Conservation (phyloP, 2,329 filamentous ascomycete species). For the Trichoderma harzianum region DNA sequence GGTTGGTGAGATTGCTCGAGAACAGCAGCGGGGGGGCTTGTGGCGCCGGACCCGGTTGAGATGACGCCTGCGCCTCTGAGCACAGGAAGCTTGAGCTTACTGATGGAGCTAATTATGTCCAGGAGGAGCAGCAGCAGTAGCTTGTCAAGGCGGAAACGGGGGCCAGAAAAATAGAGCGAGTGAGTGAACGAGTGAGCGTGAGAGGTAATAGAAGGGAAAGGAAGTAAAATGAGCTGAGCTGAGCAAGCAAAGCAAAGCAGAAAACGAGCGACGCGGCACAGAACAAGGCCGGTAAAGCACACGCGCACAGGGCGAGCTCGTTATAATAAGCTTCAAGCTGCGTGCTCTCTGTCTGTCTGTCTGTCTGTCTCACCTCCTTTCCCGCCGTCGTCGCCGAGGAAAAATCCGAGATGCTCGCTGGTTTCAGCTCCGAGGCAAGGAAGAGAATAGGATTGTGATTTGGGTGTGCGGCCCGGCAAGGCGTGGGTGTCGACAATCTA, state of each 20-base stretch:
- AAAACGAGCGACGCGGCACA: neutral
- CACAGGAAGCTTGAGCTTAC: constrained; percentile 5
- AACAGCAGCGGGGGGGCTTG: neutral
- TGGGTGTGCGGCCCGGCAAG: neutral
- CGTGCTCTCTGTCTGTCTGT: too few relatives aligned
- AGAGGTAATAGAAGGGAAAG: neutral
- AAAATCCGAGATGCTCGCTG: neutral
- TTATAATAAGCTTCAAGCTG: neutral
- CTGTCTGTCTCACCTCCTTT: neutral
- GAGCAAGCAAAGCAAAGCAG: neutral
- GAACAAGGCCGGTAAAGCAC: neutral
- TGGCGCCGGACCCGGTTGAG: constrained; percentile 14
- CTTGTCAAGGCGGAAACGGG: neutral
- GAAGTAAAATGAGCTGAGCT: neutral
- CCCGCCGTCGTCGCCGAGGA: neutral
- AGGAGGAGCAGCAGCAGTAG: neutral
- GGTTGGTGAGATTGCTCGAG: constrained; percentile 11
- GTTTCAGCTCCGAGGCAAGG: neutral
- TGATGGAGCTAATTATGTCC: constrained; percentile 3
- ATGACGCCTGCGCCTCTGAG: constrained; percentile 14
- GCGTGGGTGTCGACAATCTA: neutral
- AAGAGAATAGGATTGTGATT: neutral
- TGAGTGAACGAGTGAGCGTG: neutral
- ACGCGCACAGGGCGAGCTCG: neutral
- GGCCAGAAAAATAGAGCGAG: neutral